Base-by-base conservation (phyloP, 129 eudicot genomes). In the Saposhnikovia divaricata region DNA sequence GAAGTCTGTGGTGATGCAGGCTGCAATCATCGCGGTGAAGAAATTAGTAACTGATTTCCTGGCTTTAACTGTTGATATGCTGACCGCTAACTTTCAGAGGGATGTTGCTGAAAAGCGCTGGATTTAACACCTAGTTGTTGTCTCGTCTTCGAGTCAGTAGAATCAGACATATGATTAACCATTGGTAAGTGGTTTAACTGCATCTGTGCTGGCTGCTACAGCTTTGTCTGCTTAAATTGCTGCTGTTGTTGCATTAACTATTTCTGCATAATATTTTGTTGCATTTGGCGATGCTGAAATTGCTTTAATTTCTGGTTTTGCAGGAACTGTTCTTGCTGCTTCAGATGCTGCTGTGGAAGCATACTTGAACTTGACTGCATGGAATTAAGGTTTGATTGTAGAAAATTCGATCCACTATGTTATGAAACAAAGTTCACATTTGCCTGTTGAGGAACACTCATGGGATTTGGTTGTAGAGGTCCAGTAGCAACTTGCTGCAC, bases 1-100 rank as follows among this genome's bases (percentile, higher is more conserved):
- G 89, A 80, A 53, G 92, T 83, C 83, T 94, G 98, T 34, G 96
- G 98, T 80, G 96, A 94, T 80, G 86, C 86, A 51, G 93, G 87
- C 75, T 89, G 89, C 55, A 91, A 90, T 39, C 83, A 86, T 78
- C 89, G 97, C 6, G 94, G 96, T 65, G 97, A 90, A n/a, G 93
- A 87, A 59, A 82, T 81, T 43, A 87, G 69, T 84, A 89, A 91
- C 11, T 91, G 86, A 46, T 87, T 76, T 37, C 93, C 98, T 74
- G 89, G 37, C n/a, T n/a, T n/a, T n/a, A n/a, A n/a, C 80, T 87
- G 98, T 72, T 91, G 96, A 59, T 88, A 83, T 31, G 87, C 87
- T 39, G 87, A 79, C 19, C 88, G 87, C 86, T 94, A 97, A 55
- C 85, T 87, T 68, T 86, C 86, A 25, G 91, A 79, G 79, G 85